Percentiles rank a stretch among this genome's conserved stretches.
phyloP scores from a whole-genome alignment of 2,329 filamentous ascomycete species.

The Tolypocladium tundrense region DNA sequence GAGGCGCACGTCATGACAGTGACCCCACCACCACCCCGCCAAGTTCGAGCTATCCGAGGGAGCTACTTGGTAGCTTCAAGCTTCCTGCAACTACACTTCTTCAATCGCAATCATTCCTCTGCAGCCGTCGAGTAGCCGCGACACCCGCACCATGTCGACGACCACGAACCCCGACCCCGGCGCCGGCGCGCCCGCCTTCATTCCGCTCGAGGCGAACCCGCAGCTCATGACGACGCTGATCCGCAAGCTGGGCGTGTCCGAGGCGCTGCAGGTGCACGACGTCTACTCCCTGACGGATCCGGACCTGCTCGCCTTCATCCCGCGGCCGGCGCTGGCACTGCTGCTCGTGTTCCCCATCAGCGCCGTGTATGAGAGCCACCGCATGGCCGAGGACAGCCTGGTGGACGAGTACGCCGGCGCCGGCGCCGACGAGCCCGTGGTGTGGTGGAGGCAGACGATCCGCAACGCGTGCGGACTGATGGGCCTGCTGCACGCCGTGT shows the following conservation, averaged over 20 bases:
- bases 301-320: conserved; percentile 74
- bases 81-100: not conserved
- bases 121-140: not conserved
- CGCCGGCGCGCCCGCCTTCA: conserved; percentile 35
- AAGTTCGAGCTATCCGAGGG: not conserved
- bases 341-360: conserved; percentile 88
- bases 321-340: conserved; percentile 77
- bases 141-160: conserved; percentile 17
- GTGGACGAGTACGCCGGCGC: conserved; percentile 54
- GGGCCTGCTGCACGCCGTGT: conserved; percentile 71
- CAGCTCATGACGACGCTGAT: conserved; percentile 78
- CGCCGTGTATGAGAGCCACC: conserved; percentile 66
- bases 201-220: conserved; percentile 65
- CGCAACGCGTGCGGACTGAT: conserved; percentile 88
- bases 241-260: conserved; percentile 73
- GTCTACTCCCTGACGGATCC: conserved; percentile 85
- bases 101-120: too few relatives aligned
- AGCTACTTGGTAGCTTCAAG: not conserved
- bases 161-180: conserved; percentile 29
- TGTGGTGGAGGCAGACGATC: conserved; percentile 96
- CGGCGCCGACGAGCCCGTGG: conserved; percentile 61
- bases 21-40: not conserved
- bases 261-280: conserved; percentile 71
- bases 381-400: conserved; percentile 60
- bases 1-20: not conserved